These are phyloP conservation scores for Rubia yunnanensis DNA, from an alignment of 257 asterid species.

Conservation along the genomic window DNA sequence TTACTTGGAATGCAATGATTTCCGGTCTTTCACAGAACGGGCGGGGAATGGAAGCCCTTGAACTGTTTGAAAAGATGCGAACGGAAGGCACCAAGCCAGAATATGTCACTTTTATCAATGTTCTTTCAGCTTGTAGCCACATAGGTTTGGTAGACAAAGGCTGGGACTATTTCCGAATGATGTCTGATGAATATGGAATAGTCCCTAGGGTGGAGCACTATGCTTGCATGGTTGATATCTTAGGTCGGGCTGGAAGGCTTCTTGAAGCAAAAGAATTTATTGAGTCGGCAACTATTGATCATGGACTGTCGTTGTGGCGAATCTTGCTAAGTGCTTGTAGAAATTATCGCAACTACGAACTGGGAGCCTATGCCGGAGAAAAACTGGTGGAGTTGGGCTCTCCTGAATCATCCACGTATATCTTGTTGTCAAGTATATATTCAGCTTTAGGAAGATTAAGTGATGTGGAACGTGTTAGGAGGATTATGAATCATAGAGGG, in stretches of 20 bases:
- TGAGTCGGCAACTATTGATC: slow-evolving; percentile 50
- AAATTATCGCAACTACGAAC: slow-evolving; percentile 55
- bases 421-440: slow-evolving; percentile 71
- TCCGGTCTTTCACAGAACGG: slow-evolving; percentile 90
- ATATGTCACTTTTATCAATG: slow-evolving; percentile 55
- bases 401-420: slow-evolving; percentile 72
- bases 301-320: slow-evolving; percentile 73
- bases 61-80: slow-evolving; percentile 70
- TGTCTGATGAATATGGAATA: slow-evolving; percentile 44
- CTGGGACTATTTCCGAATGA: slow-evolving; percentile 45
- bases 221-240: slow-evolving; percentile 83
- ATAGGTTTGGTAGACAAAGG: slow-evolving; percentile 76
- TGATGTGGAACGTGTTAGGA: slow-evolving; percentile 62
- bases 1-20: slow-evolving; percentile 87
- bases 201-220: slow-evolving; percentile 56
- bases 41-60: slow-evolving; percentile 53
- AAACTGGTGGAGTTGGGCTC: slow-evolving; percentile 67
- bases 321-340: slow-evolving; percentile 67
- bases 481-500: slow-evolving; percentile 58
- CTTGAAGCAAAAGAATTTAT: slow-evolving; percentile 63
- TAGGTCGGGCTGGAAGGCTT: slow-evolving; percentile 84
- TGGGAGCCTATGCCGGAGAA: slow-evolving; percentile 90
- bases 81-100: slow-evolving; percentile 49
- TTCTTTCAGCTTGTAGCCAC: slow-evolving; percentile 84
- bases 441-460: slow-evolving; percentile 51